These are phyloP conservation scores for Mycena citricolor DNA, from an alignment of 1,284 basidiomycete species.

Conservation along the genomic window DNA sequence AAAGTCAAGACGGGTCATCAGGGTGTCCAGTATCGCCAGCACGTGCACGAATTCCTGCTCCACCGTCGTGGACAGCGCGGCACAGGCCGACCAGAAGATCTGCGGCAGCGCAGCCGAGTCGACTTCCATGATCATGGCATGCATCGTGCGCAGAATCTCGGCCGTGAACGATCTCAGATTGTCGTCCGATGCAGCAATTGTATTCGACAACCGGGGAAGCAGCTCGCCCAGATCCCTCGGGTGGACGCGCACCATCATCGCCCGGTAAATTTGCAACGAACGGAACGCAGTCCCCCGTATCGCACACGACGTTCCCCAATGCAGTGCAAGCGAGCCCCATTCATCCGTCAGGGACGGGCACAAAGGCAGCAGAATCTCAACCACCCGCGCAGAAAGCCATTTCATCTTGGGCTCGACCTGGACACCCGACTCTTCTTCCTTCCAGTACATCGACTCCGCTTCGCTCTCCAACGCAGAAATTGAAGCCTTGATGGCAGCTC, in stretches of 20 bases:
- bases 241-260: conserved; percentile 74
- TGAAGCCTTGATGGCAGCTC: conserved; percentile 48
- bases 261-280: conserved; percentile 88
- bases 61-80: conserved; percentile 81
- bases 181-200: conserved; percentile 74
- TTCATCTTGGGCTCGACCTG: conserved; percentile 69
- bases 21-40: conserved; percentile 64
- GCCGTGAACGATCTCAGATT: conserved; percentile 82
- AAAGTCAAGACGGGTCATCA: conserved; percentile 77
- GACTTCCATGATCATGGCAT: conserved; percentile 62
- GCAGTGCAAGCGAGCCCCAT: conserved; percentile 81
- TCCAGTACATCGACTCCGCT: conserved; percentile 66
- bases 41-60: conserved; percentile 80
- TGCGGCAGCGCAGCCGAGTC: conserved; percentile 72
- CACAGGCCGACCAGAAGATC: conserved; percentile 85
- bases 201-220: conserved; percentile 83
- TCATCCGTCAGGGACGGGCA: conserved; percentile 67
- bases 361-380: conserved; percentile 71
- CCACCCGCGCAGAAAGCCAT: conserved; percentile 62
- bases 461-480: conserved; percentile 61
- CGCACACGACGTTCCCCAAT: conserved; percentile 87
- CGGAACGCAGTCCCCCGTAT: conserved; percentile 86
- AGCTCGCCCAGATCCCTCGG: conserved; percentile 78
- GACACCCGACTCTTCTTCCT: conserved; percentile 59
- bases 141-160: conserved; percentile 82